Base-by-base conservation (phyloP, 2,329 filamentous ascomycete species). In the Ophiostoma ips region DNA sequence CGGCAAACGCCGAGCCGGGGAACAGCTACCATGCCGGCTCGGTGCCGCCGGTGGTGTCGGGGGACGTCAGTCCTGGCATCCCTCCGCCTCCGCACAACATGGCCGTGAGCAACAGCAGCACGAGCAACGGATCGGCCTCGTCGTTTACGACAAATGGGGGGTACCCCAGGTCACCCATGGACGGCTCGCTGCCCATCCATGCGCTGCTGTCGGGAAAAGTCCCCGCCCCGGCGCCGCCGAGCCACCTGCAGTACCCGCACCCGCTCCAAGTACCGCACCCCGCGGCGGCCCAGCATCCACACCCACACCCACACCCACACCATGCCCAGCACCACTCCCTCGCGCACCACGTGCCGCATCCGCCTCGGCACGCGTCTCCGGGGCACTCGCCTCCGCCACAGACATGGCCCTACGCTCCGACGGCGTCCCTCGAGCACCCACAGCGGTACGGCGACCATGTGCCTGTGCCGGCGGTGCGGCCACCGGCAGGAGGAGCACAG, bases 161-260 rank as follows among this genome's bases (percentile, higher is more conserved):
- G 21, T 60, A 61, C n/a, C 64, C 68, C 2, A 65, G 73, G 38
- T 70, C 69, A 5, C 67, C 70, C 0, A 68, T 70, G 44, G 75
- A 77, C 35, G 69, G 71, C 0, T 65, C 71, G 1, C 56, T 78
- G 11, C 73, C 75, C 1, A 77, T 78, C 21, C 74, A 77, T 55
- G 69, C 73, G 0, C 63, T 79, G 0, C 61, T 78, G 11, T 55
- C 55, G 5, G 54, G 48, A 18, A 55, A 41, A 9, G 24, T 8
- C 5, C 8, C 24, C 8, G 24, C 24, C 5, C 24, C 4, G n/a
- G n/a, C n/a, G 24, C 8, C 24, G 24, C 24, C 24, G 8, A 28
- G 24, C 18, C 19, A 41, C 19, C 15, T 18, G 5, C 21, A 24
- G 37, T 19, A 30, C 21, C 40, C 30, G 18, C 37, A 24, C 13